These are phyloP conservation scores for Gossypium australe DNA, from an alignment of 345 rosid genomes.

Conservation along the genomic window DNA sequence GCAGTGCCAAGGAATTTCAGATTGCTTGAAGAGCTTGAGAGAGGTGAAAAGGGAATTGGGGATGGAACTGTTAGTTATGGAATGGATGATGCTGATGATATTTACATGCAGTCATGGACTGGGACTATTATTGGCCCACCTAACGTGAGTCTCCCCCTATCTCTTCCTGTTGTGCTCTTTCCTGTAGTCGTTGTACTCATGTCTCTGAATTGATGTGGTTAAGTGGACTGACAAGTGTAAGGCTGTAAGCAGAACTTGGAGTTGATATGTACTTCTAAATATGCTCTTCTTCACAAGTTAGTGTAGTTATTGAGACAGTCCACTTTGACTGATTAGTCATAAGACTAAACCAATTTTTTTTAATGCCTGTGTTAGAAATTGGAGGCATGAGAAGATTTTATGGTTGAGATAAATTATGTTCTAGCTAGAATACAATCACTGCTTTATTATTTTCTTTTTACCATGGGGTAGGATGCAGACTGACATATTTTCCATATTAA, in stretches of 20 bases:
- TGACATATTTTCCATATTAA: neutral
- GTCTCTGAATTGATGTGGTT: neutral
- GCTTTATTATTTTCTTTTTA: neutral
- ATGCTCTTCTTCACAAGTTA: neutral
- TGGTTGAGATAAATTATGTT: neutral
- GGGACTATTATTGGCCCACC: constrained; percentile 77
- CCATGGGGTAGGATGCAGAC: neutral
- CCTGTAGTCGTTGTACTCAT: neutral
- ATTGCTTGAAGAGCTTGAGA: constrained; percentile 76
- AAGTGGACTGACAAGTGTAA: neutral
- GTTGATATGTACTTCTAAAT: neutral
- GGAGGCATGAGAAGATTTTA: neutral
- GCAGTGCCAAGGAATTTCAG: constrained; percentile 73
- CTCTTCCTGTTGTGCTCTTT: neutral
- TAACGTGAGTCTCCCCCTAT: constrained; percentile 29
- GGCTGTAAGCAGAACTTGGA: neutral
- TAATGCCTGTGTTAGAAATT: neutral
- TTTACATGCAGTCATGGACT: constrained; percentile 91
- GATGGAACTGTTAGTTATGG: constrained; percentile 98
- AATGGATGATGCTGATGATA: constrained; percentile 95
- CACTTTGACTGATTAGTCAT: neutral
- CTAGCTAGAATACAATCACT: neutral
- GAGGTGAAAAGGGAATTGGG: constrained; percentile 85
- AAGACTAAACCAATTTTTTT: neutral
- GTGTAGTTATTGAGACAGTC: neutral